These are phyloP conservation scores for Diaporthe amygdali DNA, from an alignment of 2,329 filamentous ascomycete genomes.

Conservation along the genomic window DNA sequence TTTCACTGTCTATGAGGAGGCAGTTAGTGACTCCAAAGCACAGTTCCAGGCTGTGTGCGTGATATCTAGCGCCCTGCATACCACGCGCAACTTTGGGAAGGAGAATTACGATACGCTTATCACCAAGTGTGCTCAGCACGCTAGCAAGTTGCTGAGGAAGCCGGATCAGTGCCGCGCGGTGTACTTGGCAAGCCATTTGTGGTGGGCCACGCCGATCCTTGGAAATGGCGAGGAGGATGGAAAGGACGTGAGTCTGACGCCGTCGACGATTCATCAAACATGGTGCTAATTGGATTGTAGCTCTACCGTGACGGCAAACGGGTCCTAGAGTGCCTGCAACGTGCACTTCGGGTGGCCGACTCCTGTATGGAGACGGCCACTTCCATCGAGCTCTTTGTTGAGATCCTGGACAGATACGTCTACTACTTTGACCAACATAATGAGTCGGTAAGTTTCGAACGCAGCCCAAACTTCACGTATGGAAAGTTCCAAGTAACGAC, in stretches of 20 bases:
- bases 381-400: slow-evolving; percentile 96
- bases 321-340: slow-evolving; percentile 93
- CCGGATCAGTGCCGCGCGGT: slow-evolving; percentile 97
- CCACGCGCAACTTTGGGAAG: slow-evolving; percentile 87
- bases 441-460: slow-evolving; percentile 70
- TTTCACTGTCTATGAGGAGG: slow-evolving; percentile 97
- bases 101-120: slow-evolving; percentile 99
- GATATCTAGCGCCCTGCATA: slow-evolving; percentile 86
- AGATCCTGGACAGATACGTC: slow-evolving; percentile 97
- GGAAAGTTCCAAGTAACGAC: not conserved
- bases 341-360: slow-evolving; percentile 92
- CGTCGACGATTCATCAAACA: not conserved
- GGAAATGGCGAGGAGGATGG: slow-evolving; percentile 81
- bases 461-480: no score
- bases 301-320: slow-evolving; percentile 97
- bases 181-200: slow-evolving; percentile 93
- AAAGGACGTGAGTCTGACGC: slow-evolving; percentile 67
- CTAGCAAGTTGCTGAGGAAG: slow-evolving; percentile 95
- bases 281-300: slow-evolving; percentile 47
- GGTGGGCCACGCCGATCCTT: slow-evolving; percentile 91
- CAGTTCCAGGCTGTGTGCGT: slow-evolving; percentile 98
- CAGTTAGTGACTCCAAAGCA: slow-evolving; percentile 91
- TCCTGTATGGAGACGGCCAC: slow-evolving; percentile 99
- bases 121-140: slow-evolving; percentile 95
- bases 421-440: slow-evolving; percentile 99